phyloP scores from a whole-genome alignment of 257 asterid species.

The Salvia miltiorrhiza region DNA sequence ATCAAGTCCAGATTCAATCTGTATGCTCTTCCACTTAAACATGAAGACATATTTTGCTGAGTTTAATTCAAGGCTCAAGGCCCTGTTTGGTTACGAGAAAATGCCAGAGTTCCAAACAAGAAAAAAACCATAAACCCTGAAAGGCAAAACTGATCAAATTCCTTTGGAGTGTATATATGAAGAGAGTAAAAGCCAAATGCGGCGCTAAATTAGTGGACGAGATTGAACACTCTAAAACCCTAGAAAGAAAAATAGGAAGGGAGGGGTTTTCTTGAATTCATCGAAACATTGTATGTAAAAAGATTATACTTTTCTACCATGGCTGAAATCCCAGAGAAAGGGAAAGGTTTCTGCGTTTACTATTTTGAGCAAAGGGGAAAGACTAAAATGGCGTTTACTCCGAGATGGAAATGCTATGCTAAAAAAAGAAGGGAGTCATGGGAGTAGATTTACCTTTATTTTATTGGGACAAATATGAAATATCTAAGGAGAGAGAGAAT shows the following conservation, averaged over 20 bases:
- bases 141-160: slow-evolving; percentile 21
- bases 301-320: not conserved
- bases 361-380: not conserved
- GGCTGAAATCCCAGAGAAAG: slow-evolving; percentile 8
- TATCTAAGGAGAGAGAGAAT: slow-evolving; percentile 29
- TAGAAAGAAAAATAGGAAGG: not conserved
- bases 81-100: not conserved
- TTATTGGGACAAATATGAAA: slow-evolving; percentile 17
- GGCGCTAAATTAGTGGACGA: not conserved
- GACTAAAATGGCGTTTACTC: not conserved
- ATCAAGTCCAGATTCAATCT: slow-evolving; percentile 57
- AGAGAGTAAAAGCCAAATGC: slow-evolving; percentile 23
- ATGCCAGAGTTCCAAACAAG: not conserved
- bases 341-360: not conserved
- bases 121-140: slow-evolving; percentile 52
- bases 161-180: not conserved
- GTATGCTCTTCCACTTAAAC: slow-evolving; percentile 62
- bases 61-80: not conserved
- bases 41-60: slow-evolving; percentile 48
- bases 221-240: slow-evolving; percentile 3
- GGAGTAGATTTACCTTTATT: not conserved
- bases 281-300: slow-evolving; percentile 17
- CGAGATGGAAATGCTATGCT: not conserved
- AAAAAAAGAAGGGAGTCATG: not conserved
- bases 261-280: slow-evolving; percentile 26